These are phyloP conservation scores for Sorghum bicolor DNA, from an alignment of 176 grass and related monocot species.

Conservation along the genomic window DNA sequence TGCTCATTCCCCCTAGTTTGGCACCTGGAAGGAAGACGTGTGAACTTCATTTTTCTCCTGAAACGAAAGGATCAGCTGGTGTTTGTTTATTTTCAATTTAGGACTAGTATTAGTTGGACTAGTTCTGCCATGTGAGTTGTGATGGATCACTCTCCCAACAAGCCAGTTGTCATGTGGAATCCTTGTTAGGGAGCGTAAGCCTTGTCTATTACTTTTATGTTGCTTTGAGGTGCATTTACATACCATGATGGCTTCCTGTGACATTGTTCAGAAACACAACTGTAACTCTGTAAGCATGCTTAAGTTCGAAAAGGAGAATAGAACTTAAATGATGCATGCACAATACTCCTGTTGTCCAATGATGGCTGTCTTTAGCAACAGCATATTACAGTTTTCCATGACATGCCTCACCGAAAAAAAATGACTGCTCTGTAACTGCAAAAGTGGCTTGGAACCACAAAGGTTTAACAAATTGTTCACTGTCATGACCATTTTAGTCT, in stretches of 20 bases:
- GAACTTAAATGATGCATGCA: neutral
- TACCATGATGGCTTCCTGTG: neutral
- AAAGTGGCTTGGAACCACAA: neutral
- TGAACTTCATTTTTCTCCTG: neutral
- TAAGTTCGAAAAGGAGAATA: neutral
- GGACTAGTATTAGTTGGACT: neutral
- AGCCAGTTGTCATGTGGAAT: neutral
- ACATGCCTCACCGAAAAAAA: neutral
- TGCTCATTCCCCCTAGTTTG: neutral
- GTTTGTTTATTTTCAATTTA: neutral
- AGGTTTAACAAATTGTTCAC: neutral
- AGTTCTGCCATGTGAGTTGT: neutral
- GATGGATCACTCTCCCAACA: neutral
- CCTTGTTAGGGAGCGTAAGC: neutral
- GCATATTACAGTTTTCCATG: neutral
- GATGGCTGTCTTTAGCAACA: neutral
- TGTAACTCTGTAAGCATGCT: neutral
- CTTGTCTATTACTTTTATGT: neutral
- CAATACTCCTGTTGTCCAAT: neutral
- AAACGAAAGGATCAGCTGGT: neutral
- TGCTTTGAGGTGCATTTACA: neutral
- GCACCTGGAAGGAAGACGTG: neutral
- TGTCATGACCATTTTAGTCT: neutral
- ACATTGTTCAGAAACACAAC: neutral
- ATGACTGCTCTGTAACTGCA: neutral